These are phyloP conservation scores for Nemania abortiva DNA, from an alignment of 2,329 filamentous ascomycete genomes.

Conservation along the genomic window DNA sequence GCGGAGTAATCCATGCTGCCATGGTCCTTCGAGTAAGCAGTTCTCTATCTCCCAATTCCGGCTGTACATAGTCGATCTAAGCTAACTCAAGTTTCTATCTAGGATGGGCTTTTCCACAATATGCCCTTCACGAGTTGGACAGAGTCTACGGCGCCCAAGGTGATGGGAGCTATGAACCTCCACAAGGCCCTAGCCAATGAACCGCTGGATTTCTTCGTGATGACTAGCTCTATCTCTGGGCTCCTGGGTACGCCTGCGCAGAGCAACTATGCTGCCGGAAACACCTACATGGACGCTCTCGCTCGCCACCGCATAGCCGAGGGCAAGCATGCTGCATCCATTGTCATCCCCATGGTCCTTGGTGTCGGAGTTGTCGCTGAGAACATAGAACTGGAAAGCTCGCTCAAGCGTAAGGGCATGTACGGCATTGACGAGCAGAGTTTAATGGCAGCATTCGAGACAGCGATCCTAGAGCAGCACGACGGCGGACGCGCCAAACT, in stretches of 20 bases:
- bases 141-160: conserved; percentile 27
- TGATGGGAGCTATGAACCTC: conserved; percentile 31
- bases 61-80: background rate
- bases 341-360: conserved; percentile 39
- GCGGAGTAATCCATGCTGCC: conserved; percentile 22
- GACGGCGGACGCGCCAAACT: background rate
- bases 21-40: conserved; percentile 38
- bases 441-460: conserved; percentile 44
- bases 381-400: conserved; percentile 37
- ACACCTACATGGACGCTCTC: conserved; percentile 39
- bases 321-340: conserved; percentile 21
- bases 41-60: no score
- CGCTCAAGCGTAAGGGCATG: conserved; percentile 45
- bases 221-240: conserved; percentile 42
- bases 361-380: conserved; percentile 41
- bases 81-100: background rate
- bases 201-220: conserved; percentile 41
- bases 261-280: conserved; percentile 41
- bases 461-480: conserved; percentile 38
- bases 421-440: conserved; percentile 49
- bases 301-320: conserved; percentile 21
- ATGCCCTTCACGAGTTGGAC: conserved; percentile 26
- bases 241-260: conserved; percentile 36
- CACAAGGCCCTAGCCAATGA: conserved; percentile 21
- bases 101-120: conserved; percentile 35